Conservation (phyloP, 139 green algal genomes). For the Axilococcus clingmanii region DNA sequence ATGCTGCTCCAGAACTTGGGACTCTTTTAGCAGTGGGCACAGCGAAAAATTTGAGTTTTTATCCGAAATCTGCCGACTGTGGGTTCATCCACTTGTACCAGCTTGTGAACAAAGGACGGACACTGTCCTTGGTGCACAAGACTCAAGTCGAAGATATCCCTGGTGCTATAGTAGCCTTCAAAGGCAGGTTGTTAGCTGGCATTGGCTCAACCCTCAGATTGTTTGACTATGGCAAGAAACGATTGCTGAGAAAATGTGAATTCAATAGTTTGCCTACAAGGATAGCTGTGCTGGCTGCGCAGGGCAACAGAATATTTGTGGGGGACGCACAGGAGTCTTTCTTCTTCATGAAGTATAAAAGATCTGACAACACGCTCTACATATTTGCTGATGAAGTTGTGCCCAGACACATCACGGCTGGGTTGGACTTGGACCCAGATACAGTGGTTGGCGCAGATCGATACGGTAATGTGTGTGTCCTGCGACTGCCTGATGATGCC, state of each 20-base stretch:
- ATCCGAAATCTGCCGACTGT: conserved; percentile 58
- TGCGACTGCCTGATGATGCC: conserved; percentile 74
- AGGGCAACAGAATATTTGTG: conserved; percentile 76
- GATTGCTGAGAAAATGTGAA: conserved; percentile 96
- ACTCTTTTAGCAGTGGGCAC: conserved; percentile 75
- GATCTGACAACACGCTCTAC: conserved; percentile 86
- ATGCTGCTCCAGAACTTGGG: conserved; percentile 12
- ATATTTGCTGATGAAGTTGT: conserved; percentile 87
- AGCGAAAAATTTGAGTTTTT: conserved; percentile 70
- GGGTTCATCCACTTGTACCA: conserved; percentile 73
- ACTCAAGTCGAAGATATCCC: conserved; percentile 68
- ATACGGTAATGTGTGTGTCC: conserved; percentile 92
- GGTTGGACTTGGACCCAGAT: conserved; percentile 91
- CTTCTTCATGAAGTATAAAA: conserved; percentile 80
- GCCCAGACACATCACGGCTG: conserved; percentile 68
- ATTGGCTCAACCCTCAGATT: conserved; percentile 75
- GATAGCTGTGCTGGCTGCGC: conserved; percentile 51
- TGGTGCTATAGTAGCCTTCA: conserved; percentile 71
- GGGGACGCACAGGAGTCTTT: conserved; percentile 76
- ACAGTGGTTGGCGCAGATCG: conserved; percentile 86
- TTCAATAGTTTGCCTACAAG: conserved; percentile 67
- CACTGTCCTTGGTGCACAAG: conserved; percentile 83
- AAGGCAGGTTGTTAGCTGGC: conserved; percentile 82
- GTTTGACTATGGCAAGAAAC: conserved; percentile 94
- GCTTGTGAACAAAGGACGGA: conserved; percentile 50